Evolutionary conservation across 441 rosid species (phyloP).

Genomic region (Populus hybrid): DNA sequence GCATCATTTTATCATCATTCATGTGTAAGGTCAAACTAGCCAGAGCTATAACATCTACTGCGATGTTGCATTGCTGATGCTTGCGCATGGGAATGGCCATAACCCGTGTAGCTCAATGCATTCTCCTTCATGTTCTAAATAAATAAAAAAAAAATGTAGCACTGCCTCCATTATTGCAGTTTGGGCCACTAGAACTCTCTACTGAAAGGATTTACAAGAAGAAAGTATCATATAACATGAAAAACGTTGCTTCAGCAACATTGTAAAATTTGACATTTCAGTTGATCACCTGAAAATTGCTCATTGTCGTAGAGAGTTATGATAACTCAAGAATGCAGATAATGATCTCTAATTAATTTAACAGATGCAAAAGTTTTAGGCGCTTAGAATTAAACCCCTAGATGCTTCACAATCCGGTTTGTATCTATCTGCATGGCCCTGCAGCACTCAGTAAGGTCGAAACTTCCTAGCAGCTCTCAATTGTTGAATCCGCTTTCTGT

Average conservation of each 20-base stretch:
- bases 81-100: background rate
- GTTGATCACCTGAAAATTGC: background rate
- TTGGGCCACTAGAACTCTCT: background rate
- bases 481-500: conserved; percentile 59
- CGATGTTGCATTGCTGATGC: background rate
- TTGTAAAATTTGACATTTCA: background rate
- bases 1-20: background rate
- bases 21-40: background rate
- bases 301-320: background rate
- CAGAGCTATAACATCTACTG: background rate
- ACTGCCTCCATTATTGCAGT: background rate
- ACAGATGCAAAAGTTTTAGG: background rate
- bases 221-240: background rate
- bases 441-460: conserved; percentile 46
- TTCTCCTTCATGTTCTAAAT: too few species aligned
- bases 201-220: background rate
- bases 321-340: background rate
- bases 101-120: too few species aligned
- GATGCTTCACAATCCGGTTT: background rate
- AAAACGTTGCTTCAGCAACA: background rate
- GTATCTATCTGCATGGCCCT: background rate
- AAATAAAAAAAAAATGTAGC: background rate
- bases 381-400: background rate
- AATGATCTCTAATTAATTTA: too few species aligned
- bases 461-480: conserved; percentile 70